Evolutionary conservation across 2,329 filamentous ascomycete species (phyloP), one percentile per base, ranked within the genome.

Genomic region (Pseudonectria foliicola): DNA sequence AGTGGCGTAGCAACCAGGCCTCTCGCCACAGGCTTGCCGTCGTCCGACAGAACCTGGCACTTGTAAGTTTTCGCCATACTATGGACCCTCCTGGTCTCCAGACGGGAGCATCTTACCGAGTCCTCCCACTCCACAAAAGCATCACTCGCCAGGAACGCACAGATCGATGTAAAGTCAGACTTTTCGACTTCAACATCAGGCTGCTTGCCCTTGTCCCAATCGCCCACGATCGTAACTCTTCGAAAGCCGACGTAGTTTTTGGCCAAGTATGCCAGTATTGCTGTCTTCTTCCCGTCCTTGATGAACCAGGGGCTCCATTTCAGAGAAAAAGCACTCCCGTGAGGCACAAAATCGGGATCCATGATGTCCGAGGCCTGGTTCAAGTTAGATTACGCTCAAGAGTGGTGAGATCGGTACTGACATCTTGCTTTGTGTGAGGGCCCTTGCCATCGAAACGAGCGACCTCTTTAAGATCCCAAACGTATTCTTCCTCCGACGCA

Each of bases 51-150:
- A 12, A 74, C 46, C 68, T 73, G 32, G 2, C 7, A 15, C 10
- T 15, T 6, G 34, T 53, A 14, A 56, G 38, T 13, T 15, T 5
- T 10, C 18, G 18, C 18, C 18, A 21, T n/a, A n/a, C n/a, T n/a
- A 21, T 21, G 5, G 5, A 21, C 18, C 15, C 13, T 10, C 10
- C 4, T 24, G 2, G 2, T 2, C 2, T 7, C 8, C 2, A 2
- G 4, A 7, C 7, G 4, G 13, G 4, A 1, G 14, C 34, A n/a
- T 33, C 64, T 28, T 56, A 72, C 70, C 27, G 54, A 59, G 30
- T 74, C 63, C 45, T 78, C 74, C 62, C 73, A 78, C 33, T 68
- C 66, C 11, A 77, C 56, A 42, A 76, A 75, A 2, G 73, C 66
- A 43, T 77, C 73, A 0, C 66, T 56, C 0, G 62, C 63, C 12